Evolutionary conservation across 2,329 filamentous ascomycete species (phyloP).

Genomic region (Tolypocladium amazonense): DNA sequence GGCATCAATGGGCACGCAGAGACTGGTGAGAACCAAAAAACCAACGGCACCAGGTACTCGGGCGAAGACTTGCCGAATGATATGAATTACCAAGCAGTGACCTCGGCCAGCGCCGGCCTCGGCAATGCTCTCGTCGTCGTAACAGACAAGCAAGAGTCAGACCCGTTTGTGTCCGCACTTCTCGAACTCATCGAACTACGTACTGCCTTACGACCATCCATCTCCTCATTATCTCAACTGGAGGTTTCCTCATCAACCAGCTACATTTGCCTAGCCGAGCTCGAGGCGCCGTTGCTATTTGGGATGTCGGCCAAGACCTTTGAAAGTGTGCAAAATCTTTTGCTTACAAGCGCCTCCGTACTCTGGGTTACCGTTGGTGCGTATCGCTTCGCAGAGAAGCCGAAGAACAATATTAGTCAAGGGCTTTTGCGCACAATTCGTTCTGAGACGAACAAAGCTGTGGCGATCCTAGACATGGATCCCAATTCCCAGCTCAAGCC

Average conservation of each 20-base stretch:
- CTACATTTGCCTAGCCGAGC: constrained; percentile 32
- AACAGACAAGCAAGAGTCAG: constrained; percentile 8
- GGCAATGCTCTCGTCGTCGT: constrained; percentile 10
- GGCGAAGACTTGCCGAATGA: background rate
- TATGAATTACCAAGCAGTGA: background rate
- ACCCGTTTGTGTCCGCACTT: constrained; percentile 10
- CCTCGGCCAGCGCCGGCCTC: background rate
- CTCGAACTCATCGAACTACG: constrained; percentile 10
- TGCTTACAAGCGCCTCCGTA: constrained; percentile 22
- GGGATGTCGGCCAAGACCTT: constrained; percentile 28
- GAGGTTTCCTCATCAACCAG: constrained; percentile 6
- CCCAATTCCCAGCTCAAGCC: constrained; percentile 19
- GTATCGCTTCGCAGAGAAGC: constrained; percentile 23
- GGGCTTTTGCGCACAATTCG: constrained; percentile 34
- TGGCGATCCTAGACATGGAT: constrained; percentile 35
- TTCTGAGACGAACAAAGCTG: constrained; percentile 32
- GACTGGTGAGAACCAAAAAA: background rate
- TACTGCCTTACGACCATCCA: constrained; percentile 7
- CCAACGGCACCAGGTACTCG: background rate
- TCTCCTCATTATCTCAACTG: constrained; percentile 8
- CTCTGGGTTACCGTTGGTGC: constrained; percentile 31
- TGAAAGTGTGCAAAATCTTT: constrained; percentile 20
- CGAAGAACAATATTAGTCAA: constrained; percentile 31
- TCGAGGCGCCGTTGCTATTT: constrained; percentile 31
- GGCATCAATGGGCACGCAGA: background rate